Evolutionary conservation across 257 asterid genomes (phyloP).

Genomic region (Catharanthus roseus): DNA sequence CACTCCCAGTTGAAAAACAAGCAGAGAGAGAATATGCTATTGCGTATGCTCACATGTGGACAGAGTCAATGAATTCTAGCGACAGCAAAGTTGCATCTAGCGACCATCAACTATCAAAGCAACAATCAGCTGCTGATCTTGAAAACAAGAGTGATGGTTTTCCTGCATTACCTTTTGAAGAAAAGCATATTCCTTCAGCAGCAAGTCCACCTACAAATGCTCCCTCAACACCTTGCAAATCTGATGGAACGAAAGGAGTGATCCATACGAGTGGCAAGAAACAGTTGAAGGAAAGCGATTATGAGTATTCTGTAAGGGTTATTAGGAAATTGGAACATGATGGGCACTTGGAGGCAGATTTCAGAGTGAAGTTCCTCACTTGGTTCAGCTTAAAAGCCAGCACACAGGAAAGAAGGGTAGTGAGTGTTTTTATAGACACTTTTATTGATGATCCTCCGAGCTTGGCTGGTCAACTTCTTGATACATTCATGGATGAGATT

Average conservation of each 20-base stretch:
- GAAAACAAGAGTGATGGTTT: conserved; percentile 19
- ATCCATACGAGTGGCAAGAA: conserved; percentile 8
- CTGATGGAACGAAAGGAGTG: conserved; percentile 24
- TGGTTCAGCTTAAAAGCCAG: conserved; percentile 83
- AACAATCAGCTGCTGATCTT: conserved; percentile 11
- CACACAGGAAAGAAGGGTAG: conserved; percentile 51
- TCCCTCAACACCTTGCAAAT: conserved; percentile 29
- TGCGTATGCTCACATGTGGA: conserved; percentile 12
- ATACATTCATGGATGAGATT: conserved; percentile 53
- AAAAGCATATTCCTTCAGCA: conserved; percentile 13
- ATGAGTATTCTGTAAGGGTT: conserved; percentile 70
- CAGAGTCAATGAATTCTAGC: conserved; percentile 34
- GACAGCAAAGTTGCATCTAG: conserved; percentile 25
- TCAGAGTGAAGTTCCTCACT: conserved; percentile 70
- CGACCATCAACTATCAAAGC: conserved; percentile 21
- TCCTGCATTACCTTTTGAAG: conserved; percentile 15
- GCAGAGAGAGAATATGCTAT: conserved; percentile 12
- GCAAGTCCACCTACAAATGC: conserved; percentile 26
- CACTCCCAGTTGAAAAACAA: conserved; percentile 16
- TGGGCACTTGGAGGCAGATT: conserved; percentile 52
- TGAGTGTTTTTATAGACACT: conserved; percentile 60
- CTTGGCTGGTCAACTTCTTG: conserved; percentile 67
- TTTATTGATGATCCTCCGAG: conserved; percentile 57
- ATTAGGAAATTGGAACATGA: conserved; percentile 65
- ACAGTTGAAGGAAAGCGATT: conserved; percentile 34